These are phyloP conservation scores for Cordyceps cateniannulata DNA, from an alignment of 2,329 filamentous ascomycete species.

Conservation along the genomic window DNA sequence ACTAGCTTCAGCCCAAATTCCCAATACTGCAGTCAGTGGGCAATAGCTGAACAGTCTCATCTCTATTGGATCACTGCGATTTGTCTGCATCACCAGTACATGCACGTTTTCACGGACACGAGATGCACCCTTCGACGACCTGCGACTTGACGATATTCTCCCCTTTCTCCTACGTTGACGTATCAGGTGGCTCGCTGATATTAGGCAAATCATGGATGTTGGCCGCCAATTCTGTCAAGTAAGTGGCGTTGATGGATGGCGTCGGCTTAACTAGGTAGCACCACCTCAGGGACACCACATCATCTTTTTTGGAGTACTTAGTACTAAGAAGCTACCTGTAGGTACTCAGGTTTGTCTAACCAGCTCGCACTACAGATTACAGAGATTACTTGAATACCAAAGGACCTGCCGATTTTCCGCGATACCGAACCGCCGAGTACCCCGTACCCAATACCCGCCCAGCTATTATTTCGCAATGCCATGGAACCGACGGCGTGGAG, in stretches of 20 bases:
- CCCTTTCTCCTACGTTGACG: no score
- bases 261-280: neutral
- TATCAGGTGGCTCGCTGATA: no score
- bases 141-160: no score
- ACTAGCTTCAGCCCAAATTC: neutral
- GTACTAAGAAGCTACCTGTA: no score
- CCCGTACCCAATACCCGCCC: neutral
- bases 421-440: neutral
- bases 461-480: neutral
- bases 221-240: no score
- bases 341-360: no score
- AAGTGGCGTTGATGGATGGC: neutral
- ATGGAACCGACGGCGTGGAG: constrained; percentile 2
- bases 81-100: neutral
- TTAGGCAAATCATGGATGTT: no score
- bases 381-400: neutral
- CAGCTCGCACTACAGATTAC: no score
- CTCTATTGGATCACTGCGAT: neutral
- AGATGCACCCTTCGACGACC: neutral
- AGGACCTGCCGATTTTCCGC: neutral
- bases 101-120: neutral
- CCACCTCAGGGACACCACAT: neutral
- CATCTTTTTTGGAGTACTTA: no score
- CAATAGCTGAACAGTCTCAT: no score
- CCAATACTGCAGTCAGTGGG: no score